These are phyloP conservation scores for Citeromyces nyonsensis DNA, from an alignment of 805 yeast genomes.

Conservation along the genomic window DNA sequence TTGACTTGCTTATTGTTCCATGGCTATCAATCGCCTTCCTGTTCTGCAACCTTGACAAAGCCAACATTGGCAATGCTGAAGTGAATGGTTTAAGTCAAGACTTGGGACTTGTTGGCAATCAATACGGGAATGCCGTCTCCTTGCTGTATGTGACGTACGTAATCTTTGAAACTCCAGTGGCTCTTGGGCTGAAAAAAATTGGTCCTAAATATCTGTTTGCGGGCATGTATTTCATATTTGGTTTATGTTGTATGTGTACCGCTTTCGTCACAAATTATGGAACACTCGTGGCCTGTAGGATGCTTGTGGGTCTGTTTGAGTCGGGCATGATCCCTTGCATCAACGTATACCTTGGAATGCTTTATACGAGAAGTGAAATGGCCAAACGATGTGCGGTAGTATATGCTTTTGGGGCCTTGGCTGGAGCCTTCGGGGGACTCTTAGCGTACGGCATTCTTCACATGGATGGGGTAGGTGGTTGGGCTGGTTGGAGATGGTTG, in stretches of 20 bases:
- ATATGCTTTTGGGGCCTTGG: slow-evolving; percentile 17
- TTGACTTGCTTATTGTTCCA: not conserved
- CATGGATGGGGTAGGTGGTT: slow-evolving; percentile 26
- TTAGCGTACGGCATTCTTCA: slow-evolving; percentile 33
- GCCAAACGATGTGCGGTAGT: slow-evolving; percentile 20
- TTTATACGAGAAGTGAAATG: slow-evolving; percentile 20
- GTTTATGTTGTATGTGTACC: slow-evolving; percentile 17
- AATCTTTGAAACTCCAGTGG: slow-evolving; percentile 22
- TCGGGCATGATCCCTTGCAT: slow-evolving; percentile 27
- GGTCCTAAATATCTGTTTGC: slow-evolving; percentile 23
- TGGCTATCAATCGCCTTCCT: slow-evolving; percentile 11
- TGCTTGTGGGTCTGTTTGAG: slow-evolving; percentile 23
- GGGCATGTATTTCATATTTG: slow-evolving; percentile 19
- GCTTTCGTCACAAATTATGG: slow-evolving; percentile 16
- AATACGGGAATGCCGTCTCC: slow-evolving; percentile 23
- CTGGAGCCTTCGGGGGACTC: slow-evolving; percentile 24
- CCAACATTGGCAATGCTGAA: slow-evolving; percentile 38
- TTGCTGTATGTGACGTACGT: slow-evolving; percentile 24
- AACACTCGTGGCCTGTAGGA: slow-evolving; percentile 14
- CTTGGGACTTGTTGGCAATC: slow-evolving; percentile 20
- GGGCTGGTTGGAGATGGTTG: slow-evolving; percentile 38
- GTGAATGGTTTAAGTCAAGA: slow-evolving; percentile 31
- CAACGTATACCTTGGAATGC: slow-evolving; percentile 18
- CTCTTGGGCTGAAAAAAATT: slow-evolving; percentile 14
- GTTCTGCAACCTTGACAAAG: slow-evolving; percentile 22